phyloP scores from a whole-genome alignment of 148 eudicot genomes.

The Limonium bicolor region DNA sequence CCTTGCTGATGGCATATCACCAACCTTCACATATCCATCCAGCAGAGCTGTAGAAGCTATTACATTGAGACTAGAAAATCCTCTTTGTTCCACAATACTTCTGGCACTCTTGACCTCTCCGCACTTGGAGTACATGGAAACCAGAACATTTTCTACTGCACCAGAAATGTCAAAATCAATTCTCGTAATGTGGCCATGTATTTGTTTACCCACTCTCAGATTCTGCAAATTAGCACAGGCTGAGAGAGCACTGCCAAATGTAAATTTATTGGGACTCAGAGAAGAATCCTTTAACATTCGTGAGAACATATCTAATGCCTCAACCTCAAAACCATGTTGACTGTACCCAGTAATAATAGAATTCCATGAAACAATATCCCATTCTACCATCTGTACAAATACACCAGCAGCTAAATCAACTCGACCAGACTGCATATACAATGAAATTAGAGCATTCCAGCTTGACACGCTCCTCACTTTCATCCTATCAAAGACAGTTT shows the following conservation, averaged over 20 bases:
- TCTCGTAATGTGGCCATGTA: conserved; percentile 21
- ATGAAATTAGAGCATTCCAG: conserved; percentile 43
- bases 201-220: conserved; percentile 20
- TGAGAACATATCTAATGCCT: conserved; percentile 19
- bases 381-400: conserved; percentile 52
- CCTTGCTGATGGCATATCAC: conserved; percentile 24
- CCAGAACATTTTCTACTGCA: conserved; percentile 25
- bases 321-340: conserved; percentile 17
- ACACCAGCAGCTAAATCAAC: conserved; percentile 30
- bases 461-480: conserved; percentile 31
- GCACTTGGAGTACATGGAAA: conserved; percentile 28
- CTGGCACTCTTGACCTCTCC: conserved; percentile 18
- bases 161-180: conserved; percentile 13
- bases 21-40: conserved; percentile 28
- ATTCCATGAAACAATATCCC: conserved; percentile 35
- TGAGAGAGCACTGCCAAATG: conserved; percentile 26
- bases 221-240: conserved; percentile 19
- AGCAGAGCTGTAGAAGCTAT: conserved; percentile 33
- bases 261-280: conserved; percentile 19
- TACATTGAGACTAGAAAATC: conserved; percentile 18
- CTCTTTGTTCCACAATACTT: conserved; percentile 14
- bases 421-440: conserved; percentile 45
- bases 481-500: conserved; percentile 37
- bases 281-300: conserved; percentile 16
- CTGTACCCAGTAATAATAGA: conserved; percentile 22